Conservation (phyloP, 2,329 filamentous ascomycete genomes). For the Fusarium ramigenum region DNA sequence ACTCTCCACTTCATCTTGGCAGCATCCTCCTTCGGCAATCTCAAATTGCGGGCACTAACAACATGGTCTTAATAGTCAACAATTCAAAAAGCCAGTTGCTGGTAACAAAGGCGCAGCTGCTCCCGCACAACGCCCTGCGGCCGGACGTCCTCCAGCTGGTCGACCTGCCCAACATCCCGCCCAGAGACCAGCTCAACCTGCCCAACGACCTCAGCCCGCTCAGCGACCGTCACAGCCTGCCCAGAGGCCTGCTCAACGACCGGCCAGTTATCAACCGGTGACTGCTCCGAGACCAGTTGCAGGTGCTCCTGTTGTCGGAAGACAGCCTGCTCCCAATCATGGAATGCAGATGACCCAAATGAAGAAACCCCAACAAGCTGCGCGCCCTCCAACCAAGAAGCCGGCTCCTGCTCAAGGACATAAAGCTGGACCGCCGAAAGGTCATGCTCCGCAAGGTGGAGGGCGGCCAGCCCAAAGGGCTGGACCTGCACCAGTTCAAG, state of each 20-base stretch:
- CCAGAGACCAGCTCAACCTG: not conserved
- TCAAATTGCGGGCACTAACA: not conserved
- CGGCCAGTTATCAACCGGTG: not conserved
- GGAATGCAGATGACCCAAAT: constrained; percentile 28
- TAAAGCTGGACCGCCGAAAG: not conserved
- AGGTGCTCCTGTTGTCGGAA: constrained; percentile 1
- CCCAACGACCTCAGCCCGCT: not conserved
- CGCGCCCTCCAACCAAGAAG: not conserved
- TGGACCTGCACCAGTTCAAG: not conserved
- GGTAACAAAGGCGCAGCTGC: not conserved
- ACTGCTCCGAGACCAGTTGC: constrained; percentile 10
- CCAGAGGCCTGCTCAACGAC: not conserved
- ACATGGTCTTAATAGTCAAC: not conserved
- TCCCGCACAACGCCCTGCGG: not conserved
- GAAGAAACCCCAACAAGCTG: constrained; percentile 6
- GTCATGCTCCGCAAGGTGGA: not conserved
- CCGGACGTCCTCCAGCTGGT: not conserved
- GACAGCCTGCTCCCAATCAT: constrained; percentile 1
- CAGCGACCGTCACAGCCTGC: not conserved
- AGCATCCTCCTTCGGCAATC: not conserved
- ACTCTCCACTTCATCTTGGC: not conserved
- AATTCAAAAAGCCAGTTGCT: not conserved
- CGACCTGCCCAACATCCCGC: not conserved
- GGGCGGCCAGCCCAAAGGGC: not conserved
- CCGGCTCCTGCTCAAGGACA: not conserved